Percentiles rank a stretch among this genome's conserved stretches.
Evolutionary conservation across 2,329 filamentous ascomycete species (phyloP).

Genomic region (Epichloe typhina): DNA sequence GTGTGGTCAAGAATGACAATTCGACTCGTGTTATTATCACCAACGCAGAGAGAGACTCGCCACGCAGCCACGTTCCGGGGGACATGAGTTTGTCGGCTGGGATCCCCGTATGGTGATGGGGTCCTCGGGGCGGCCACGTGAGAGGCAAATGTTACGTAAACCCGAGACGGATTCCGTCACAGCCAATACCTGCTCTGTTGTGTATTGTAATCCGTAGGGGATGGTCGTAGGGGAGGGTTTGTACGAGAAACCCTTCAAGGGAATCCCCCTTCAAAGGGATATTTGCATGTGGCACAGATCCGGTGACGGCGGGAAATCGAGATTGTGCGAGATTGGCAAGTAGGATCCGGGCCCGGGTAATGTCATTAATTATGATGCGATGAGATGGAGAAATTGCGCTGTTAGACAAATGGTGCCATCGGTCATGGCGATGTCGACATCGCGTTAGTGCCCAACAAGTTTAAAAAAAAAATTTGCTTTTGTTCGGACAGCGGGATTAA

Average conservation of each 20-base stretch:
- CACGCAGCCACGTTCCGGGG: neutral
- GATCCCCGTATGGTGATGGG: neutral
- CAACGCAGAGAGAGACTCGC: neutral
- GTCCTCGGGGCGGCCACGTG: neutral
- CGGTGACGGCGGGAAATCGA: neutral
- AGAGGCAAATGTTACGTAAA: neutral
- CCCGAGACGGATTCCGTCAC: neutral
- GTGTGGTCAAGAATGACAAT: too few relatives aligned
- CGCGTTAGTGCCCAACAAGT: neutral
- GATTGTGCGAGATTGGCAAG: neutral
- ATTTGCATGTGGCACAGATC: neutral
- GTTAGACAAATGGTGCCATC: constrained; percentile 3
- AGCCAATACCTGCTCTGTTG: too few relatives aligned
- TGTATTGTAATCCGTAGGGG: neutral
- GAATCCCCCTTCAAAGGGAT: neutral
- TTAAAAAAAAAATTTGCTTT: neutral
- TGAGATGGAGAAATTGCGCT: neutral
- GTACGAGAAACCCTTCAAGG: neutral
- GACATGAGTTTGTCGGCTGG: neutral
- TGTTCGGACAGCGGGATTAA: too few relatives aligned
- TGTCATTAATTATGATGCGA: neutral
- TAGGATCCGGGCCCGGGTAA: too few relatives aligned
- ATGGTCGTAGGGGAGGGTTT: neutral
- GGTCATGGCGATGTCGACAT: constrained; percentile 7
- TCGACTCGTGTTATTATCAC: too few relatives aligned